A percentile compares a stretch with the other conserved stretches of the same genome.
phyloP scores from a whole-genome alignment of 495 filamentous ascomycete genomes.

The Trypethelium eluteriae region DNA sequence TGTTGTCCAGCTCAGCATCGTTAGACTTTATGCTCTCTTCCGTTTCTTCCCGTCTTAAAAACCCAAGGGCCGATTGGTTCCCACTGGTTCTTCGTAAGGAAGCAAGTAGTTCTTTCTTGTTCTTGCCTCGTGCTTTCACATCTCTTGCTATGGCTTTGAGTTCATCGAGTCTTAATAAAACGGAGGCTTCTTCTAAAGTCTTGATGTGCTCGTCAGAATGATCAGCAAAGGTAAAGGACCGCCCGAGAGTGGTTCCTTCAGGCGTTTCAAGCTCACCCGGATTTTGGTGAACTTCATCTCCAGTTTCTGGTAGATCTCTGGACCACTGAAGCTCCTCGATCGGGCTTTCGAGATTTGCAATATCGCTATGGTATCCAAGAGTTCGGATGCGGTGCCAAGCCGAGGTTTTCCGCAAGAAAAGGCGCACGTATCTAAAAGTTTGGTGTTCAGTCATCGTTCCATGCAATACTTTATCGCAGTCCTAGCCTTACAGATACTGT shows the following conservation, averaged over 20 bases:
- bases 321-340: constrained; percentile 51
- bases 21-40: constrained; percentile 33
- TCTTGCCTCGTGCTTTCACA: constrained; percentile 79
- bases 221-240: constrained; percentile 70
- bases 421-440: constrained; percentile 64
- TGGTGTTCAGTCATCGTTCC: constrained; percentile 13
- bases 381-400: constrained; percentile 81
- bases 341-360: constrained; percentile 61
- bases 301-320: constrained; percentile 39
- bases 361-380: constrained; percentile 73
- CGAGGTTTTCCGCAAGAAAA: constrained; percentile 92
- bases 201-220: constrained; percentile 61
- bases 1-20: constrained; percentile 13
- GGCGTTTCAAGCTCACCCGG: constrained; percentile 43
- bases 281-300: constrained; percentile 34
- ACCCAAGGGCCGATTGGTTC: constrained; percentile 63
- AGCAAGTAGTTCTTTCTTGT: constrained; percentile 70
- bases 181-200: constrained; percentile 77
- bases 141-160: constrained; percentile 79
- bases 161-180: constrained; percentile 75
- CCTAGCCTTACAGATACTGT: constrained; percentile 69
- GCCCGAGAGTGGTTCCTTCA: constrained; percentile 43
- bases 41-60: constrained; percentile 48
- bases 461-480: neutral
- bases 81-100: constrained; percentile 64